Percentiles rank a stretch among this genome's conserved stretches.
These are phyloP conservation scores for Eutrema salsugineum DNA, from an alignment of 441 rosid species.

Conservation along the genomic window DNA sequence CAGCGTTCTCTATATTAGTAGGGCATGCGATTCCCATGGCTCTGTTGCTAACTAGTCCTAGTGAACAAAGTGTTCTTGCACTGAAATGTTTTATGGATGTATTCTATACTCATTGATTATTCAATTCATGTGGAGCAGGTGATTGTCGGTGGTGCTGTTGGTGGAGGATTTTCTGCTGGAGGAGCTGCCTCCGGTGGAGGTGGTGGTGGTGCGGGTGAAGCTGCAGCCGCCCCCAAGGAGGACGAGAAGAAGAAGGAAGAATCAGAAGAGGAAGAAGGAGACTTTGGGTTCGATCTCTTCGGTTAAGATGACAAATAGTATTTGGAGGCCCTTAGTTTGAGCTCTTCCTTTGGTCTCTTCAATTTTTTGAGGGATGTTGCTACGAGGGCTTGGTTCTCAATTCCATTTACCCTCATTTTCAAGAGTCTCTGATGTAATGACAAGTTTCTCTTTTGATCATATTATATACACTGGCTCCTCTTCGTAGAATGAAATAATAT, in stretches of 20 bases:
- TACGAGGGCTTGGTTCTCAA: not conserved
- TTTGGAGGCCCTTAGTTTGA: not conserved
- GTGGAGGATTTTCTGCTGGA: not conserved
- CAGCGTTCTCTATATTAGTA: not conserved
- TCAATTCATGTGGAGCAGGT: not conserved
- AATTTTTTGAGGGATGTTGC: no score
- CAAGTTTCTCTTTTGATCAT: not conserved
- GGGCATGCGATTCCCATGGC: not conserved
- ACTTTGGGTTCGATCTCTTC: conserved; percentile 18
- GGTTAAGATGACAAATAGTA: not conserved
- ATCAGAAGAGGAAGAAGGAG: conserved; percentile 17
- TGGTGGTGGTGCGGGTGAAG: not conserved
- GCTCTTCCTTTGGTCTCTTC: not conserved
- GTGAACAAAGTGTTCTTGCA: not conserved
- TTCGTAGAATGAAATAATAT: not conserved
- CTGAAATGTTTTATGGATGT: not conserved
- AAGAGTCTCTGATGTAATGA: not conserved
- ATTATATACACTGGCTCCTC: not conserved
- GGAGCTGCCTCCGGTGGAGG: not conserved
- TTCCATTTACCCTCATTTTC: not conserved
- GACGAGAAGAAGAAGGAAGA: conserved; percentile 15
- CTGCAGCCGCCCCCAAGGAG: not conserved
- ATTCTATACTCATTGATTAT: no score
- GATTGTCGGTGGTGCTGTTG: conserved; percentile 8
- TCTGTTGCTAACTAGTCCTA: not conserved